Evolutionary conservation across 2,329 filamentous ascomycete genomes (phyloP), one percentile per base, ranked within the genome.

Genomic region (Fusarium lyarnte): DNA sequence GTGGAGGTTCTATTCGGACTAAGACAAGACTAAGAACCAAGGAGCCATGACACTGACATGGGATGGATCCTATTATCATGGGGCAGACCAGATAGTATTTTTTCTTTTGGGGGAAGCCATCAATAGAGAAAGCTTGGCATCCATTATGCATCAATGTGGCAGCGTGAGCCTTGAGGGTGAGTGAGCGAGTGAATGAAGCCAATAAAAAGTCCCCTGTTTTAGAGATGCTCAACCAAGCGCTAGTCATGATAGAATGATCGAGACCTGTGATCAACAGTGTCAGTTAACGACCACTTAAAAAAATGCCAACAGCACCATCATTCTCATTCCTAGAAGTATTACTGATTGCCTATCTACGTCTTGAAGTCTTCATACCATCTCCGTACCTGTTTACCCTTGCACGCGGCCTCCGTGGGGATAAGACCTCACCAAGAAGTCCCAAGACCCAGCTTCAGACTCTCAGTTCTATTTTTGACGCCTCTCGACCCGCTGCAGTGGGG

Each of bases 381-480:
- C 29, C 17, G 31, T 51, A 21, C 23, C 46, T 64, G 43, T 61
- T 59, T 66, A 55, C 49, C 58, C 47, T 39, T 45, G 68, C 65
- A 69, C 58, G 63, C 71, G 72, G 73, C 67, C 70, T 67, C 68
- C 67, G 41, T 68, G 62, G 71, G 58, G 59, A 69, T 52, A 39
- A 55, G 47, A 53, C 58, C 58, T 38, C 23, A 57, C 54, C 43
- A 39, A n/a, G 19, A 17, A 38, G 46, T 33, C 57, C 58, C 38
- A 62, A 39, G 58, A 60, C 58, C 63, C 66, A 66, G 72, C 60
- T 76, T 51, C 47, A 51, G n/a, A 51, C n/a, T 51, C 46, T 51
- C 31, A 51, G 31, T 35, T 68, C 74, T 76, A 76, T 76, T 76
- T 76, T 76, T 76, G 74, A 76, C 58, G 69, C 63, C 73, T 58